A percentile compares a stretch with the other conserved stretches of the same genome.
Evolutionary conservation across 108 stramenopile genomes (phyloP).

Genomic region (Nannochloropsis oceanica): DNA sequence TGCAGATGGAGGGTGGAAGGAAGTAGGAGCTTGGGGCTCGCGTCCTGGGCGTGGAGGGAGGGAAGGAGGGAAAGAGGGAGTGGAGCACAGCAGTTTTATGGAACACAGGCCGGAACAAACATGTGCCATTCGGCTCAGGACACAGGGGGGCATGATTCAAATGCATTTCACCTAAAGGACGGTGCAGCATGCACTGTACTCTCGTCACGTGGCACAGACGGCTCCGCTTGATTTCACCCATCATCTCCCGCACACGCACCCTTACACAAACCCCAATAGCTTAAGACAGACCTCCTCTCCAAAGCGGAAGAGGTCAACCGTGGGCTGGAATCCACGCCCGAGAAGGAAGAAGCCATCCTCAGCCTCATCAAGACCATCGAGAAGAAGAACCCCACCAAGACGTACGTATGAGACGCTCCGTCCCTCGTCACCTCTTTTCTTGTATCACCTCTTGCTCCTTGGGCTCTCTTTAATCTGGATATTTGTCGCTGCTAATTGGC

Average conservation of each 20-base stretch:
- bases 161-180: too few species aligned
- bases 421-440: not conserved
- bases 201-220: too few species aligned
- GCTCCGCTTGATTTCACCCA: too few species aligned
- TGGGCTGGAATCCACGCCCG: not conserved
- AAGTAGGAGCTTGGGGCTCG: not conserved
- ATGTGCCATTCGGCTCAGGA: too few species aligned
- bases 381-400: not conserved
- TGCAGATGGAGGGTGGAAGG: not conserved
- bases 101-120: too few species aligned
- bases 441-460: not conserved
- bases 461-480: not conserved
- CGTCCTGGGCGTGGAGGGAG: too few species aligned
- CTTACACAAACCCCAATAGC: not conserved
- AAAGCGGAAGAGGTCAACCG: not conserved
- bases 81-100: too few species aligned
- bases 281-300: not conserved
- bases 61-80: too few species aligned
- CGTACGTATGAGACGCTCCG: not conserved
- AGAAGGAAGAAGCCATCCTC: not conserved
- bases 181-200: too few species aligned
- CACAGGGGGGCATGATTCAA: too few species aligned
- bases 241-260: not conserved
- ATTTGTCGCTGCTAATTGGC: not conserved
- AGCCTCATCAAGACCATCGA: not conserved